Conservation (phyloP, 2,329 filamentous ascomycete species). For the Pyrenochaeta sp. region DNA sequence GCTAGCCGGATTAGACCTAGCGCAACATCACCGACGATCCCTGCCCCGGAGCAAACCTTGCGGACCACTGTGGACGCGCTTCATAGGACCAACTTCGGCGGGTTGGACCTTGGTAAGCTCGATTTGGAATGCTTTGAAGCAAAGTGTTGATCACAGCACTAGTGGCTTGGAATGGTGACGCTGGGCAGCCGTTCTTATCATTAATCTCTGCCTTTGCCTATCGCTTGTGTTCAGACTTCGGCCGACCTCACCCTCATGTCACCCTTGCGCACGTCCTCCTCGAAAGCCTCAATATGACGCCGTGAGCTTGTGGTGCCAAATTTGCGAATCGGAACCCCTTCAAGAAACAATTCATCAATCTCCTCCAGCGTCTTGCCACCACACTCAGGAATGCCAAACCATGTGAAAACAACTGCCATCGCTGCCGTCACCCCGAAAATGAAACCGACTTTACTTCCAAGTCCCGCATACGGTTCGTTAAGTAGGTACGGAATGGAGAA, state of each 20-base stretch:
- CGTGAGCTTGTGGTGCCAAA: slow-evolving; percentile 5
- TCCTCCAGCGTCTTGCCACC: slow-evolving; percentile 27
- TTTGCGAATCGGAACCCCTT: slow-evolving; percentile 4
- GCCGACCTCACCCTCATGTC: not conserved
- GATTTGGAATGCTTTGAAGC: slow-evolving; percentile 14
- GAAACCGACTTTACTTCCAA: slow-evolving; percentile 50
- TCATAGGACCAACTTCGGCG: slow-evolving; percentile 1
- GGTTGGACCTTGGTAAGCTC: slow-evolving; percentile 25
- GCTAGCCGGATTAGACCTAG: not conserved
- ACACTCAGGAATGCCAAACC: slow-evolving; percentile 19
- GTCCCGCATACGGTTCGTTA: slow-evolving; percentile 45
- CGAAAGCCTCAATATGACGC: slow-evolving; percentile 1
- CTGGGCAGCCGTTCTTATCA: not conserved
- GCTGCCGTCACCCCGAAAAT: slow-evolving; percentile 48
- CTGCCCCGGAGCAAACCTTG: not conserved
- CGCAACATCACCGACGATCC: not conserved
- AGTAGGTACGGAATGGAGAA: slow-evolving; percentile 52
- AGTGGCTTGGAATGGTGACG: slow-evolving; percentile 27
- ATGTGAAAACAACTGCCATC: slow-evolving; percentile 24
- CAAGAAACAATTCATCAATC: slow-evolving; percentile 23
- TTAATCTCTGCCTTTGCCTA: not conserved
- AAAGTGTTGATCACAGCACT: slow-evolving; percentile 26
- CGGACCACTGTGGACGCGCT: not conserved
- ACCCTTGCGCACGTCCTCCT: not conserved
- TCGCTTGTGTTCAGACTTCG: not conserved